Conservation (phyloP, 2,329 filamentous ascomycete species). For the Penicillium sclerotiorum region DNA sequence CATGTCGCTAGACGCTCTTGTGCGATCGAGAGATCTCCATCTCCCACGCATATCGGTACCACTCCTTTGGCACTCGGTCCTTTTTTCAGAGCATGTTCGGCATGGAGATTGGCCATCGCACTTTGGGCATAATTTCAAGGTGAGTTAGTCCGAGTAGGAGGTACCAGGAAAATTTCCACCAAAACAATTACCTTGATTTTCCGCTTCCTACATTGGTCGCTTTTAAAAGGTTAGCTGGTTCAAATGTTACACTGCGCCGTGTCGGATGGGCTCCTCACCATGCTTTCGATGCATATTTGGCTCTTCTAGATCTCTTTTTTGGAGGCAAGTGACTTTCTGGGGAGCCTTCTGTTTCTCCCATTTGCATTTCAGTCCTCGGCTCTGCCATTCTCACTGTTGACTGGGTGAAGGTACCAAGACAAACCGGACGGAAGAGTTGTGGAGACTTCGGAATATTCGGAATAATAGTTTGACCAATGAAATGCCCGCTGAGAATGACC, state of each 20-base stretch:
- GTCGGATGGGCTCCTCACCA: constrained; percentile 16
- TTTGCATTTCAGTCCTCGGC: too few relatives aligned
- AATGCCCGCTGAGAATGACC: too few relatives aligned
- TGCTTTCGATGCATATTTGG: constrained; percentile 24
- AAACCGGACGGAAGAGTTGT: too few relatives aligned
- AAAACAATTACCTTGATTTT: constrained; percentile 21
- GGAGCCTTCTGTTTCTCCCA: too few relatives aligned
- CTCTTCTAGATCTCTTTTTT: constrained; percentile 14
- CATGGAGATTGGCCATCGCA: constrained; percentile 25
- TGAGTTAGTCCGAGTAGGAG: not conserved
- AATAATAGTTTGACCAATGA: too few relatives aligned
- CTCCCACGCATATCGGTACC: constrained; percentile 19
- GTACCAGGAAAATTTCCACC: not conserved
- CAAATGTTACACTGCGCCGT: not conserved
- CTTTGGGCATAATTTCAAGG: constrained; percentile 2
- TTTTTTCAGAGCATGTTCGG: constrained; percentile 14
- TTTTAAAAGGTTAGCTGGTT: not conserved
- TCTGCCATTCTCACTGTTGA: too few relatives aligned
- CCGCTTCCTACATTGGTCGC: constrained; percentile 20
- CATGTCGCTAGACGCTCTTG: not conserved
- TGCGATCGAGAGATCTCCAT: constrained; percentile 6
- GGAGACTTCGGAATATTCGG: too few relatives aligned
- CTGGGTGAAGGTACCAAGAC: too few relatives aligned
- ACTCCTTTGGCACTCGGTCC: constrained; percentile 8
- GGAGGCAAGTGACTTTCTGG: too few relatives aligned